phyloP scores from a whole-genome alignment of 2,329 filamentous ascomycete genomes.

The Fusarium keratoplasticum region DNA sequence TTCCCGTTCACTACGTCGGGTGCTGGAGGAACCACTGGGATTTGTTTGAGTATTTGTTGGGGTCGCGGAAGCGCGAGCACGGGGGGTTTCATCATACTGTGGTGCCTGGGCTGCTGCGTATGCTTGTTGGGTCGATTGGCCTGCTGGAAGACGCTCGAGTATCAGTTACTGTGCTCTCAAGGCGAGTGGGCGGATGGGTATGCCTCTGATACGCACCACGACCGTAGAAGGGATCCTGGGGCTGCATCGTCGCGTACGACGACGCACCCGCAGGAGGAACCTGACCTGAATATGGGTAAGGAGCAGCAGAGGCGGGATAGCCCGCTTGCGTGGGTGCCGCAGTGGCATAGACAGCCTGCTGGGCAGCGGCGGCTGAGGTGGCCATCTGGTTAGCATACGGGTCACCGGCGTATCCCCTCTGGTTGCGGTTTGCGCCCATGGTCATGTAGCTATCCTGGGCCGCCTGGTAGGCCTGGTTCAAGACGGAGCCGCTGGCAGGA shows the following conservation, averaged over 20 bases:
- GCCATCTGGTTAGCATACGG: slow-evolving; percentile 48
- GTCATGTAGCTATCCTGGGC: slow-evolving; percentile 51
- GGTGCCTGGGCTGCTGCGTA: slow-evolving; percentile 59
- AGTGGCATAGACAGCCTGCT: slow-evolving; percentile 50
- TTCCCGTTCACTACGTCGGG: slow-evolving; percentile 57
- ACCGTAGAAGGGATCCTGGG: slow-evolving; percentile 66
- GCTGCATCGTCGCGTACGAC: slow-evolving; percentile 56
- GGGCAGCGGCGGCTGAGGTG: slow-evolving; percentile 45
- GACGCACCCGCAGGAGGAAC: slow-evolving; percentile 48
- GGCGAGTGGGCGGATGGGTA: slow-evolving; percentile 25
- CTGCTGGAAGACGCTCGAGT: slow-evolving; percentile 59
- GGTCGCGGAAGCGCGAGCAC: slow-evolving; percentile 51
- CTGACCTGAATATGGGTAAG: slow-evolving; percentile 52
- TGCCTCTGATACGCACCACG: slow-evolving; percentile 67
- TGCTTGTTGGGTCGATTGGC: slow-evolving; percentile 52
- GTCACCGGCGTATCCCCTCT: slow-evolving; percentile 47
- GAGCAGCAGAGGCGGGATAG: slow-evolving; percentile 47
- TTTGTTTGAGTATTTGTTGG: slow-evolving; percentile 55
- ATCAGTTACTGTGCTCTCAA: slow-evolving; percentile 59
- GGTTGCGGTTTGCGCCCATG: slow-evolving; percentile 51
- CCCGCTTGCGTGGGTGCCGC: slow-evolving; percentile 46
- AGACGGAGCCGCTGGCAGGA: slow-evolving; percentile 44
- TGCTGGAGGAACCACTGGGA: slow-evolving; percentile 50
- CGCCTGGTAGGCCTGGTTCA: slow-evolving; percentile 48
- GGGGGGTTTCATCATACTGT: slow-evolving; percentile 64